Evolutionary conservation across 768 basidiomycete species (phyloP), one percentile per base, ranked within the genome.

Genomic region (Lentinula sp.): DNA sequence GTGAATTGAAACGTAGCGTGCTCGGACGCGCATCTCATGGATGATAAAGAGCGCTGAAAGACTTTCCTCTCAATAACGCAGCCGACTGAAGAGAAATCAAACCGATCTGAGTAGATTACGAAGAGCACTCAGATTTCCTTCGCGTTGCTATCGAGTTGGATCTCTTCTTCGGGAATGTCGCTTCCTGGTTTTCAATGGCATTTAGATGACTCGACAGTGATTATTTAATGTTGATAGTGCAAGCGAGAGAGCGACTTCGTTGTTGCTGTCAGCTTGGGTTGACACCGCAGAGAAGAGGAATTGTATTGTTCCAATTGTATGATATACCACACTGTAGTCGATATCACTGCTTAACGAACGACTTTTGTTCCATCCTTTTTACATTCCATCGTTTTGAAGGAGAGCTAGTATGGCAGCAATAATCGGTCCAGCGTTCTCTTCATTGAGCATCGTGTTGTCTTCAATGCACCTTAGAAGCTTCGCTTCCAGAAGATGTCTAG

Each of bases 401-500:
- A 70, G 48, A 10, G 68, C 68, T 10, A 70, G 56, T 61, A 70
- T 70, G 1, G 69, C 69, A 15, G 60, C 68, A 15, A 76, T 62
- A n/a, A 88, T 80, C 3, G 80, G 74, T 55, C 76, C 77, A 32
- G 78, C 75, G 34, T 74, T 73, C n/a, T 75, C 74, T 35, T 79
- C 66, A 32, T 75, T 74, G 15, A 78, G 67, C 63, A 76, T 66
- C 0, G 68, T 64, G 4, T 81, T 83, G 15, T 78, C 75, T 64
- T 88, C 85, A 23, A 91, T 77, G 65, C 80, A 79, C 35, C 75
- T 77, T 58, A 78, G 72, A n/a, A 91, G 72, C 67, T 87, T 82
- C 13, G 75, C 78, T 64, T 88, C 86, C 16, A 91, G 72, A 31
- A 94, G 73, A 57, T 84, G 81, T 54, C 92, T 88, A 64, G 2